Conservation (phyloP, 2,329 filamentous ascomycete genomes). For the Microcera coccophila region DNA sequence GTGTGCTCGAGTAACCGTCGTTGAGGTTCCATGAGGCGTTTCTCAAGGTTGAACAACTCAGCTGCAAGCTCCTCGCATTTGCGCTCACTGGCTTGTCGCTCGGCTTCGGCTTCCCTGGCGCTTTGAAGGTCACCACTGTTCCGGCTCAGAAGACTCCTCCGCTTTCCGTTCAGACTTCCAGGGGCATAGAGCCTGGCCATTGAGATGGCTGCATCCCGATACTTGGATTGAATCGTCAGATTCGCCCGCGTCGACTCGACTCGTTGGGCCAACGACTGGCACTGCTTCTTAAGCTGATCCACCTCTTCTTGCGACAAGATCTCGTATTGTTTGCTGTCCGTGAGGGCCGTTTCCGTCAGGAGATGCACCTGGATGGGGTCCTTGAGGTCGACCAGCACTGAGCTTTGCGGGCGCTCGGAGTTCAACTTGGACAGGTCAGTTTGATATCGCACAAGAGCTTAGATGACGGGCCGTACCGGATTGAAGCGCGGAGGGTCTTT, state of each 20-base stretch:
- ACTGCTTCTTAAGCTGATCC: slow-evolving; percentile 85
- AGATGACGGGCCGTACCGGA: slow-evolving; percentile 45
- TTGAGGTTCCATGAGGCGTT: slow-evolving; percentile 69
- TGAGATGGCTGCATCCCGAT: slow-evolving; percentile 86
- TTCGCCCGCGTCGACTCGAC: slow-evolving; percentile 79
- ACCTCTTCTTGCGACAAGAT: slow-evolving; percentile 89
- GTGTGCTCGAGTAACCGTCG: slow-evolving; percentile 81
- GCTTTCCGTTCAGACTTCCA: slow-evolving; percentile 44
- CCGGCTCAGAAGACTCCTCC: slow-evolving; percentile 48
- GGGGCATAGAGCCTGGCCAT: slow-evolving; percentile 75
- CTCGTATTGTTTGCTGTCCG: slow-evolving; percentile 80
- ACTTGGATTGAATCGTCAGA: slow-evolving; percentile 85
- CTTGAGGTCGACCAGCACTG: slow-evolving; percentile 56
- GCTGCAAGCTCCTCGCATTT: slow-evolving; percentile 82
- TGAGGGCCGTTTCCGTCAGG: slow-evolving; percentile 86
- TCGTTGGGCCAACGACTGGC: slow-evolving; percentile 65
- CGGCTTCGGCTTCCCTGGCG: slow-evolving; percentile 64
- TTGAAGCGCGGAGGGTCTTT: slow-evolving; percentile 54
- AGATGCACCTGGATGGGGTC: slow-evolving; percentile 83
- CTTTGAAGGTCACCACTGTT: slow-evolving; percentile 48
- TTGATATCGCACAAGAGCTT: not conserved
- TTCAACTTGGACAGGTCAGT: slow-evolving; percentile 43
- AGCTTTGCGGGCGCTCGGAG: slow-evolving; percentile 50
- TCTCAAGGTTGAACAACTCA: slow-evolving; percentile 77
- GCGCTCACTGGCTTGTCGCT: slow-evolving; percentile 68